phyloP scores from a whole-genome alignment of 148 eudicot genomes.

The Cornus controversa region DNA sequence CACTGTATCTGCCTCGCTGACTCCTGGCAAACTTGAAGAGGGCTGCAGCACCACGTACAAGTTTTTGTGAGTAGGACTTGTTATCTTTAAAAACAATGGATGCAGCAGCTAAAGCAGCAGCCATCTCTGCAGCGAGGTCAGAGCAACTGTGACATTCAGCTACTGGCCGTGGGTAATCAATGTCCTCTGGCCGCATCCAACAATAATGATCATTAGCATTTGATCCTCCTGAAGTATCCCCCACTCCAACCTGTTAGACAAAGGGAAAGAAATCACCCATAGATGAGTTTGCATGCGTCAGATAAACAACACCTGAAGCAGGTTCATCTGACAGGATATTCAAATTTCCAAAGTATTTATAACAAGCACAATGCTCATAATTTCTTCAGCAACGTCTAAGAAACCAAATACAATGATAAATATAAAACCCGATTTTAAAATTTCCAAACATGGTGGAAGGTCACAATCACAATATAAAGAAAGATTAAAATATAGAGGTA shows the following conservation, averaged over 20 bases:
- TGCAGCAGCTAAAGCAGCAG: conserved; percentile 87
- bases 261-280: neutral
- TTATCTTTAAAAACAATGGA: conserved; percentile 91
- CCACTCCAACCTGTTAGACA: conserved; percentile 68
- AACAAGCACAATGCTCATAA: too few species aligned
- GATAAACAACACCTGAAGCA: too few species aligned
- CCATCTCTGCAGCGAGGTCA: conserved; percentile 90
- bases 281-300: neutral
- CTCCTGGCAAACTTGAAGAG: conserved; percentile 64
- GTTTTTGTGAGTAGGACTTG: conserved; percentile 80
- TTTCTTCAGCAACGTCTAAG: too few species aligned
- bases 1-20: conserved; percentile 83
- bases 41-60: conserved; percentile 79
- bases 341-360: too few species aligned
- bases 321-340: too few species aligned
- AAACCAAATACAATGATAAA: too few species aligned
- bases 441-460: too few species aligned
- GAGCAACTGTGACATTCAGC: conserved; percentile 57
- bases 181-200: conserved; percentile 93
- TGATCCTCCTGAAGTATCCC: conserved; percentile 72
- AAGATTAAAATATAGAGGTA: neutral
- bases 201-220: conserved; percentile 85
- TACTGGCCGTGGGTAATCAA: conserved; percentile 67
- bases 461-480: neutral
- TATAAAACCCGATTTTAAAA: too few species aligned